Evolutionary conservation across 2,329 filamentous ascomycete genomes (phyloP), one percentile per base, ranked within the genome.

Genomic region (Fusarium verticillioides): DNA sequence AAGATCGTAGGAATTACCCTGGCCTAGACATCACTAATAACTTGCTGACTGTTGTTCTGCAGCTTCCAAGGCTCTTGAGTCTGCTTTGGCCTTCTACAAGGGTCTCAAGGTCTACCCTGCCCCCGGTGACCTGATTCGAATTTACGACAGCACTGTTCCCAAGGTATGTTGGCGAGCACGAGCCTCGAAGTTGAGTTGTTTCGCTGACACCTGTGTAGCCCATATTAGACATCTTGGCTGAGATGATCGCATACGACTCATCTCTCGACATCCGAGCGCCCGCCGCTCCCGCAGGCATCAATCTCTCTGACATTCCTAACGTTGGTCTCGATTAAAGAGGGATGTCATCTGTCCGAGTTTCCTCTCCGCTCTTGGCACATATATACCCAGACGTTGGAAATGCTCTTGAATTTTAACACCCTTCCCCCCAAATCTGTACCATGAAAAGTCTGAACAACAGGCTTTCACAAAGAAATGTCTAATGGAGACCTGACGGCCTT

Each of bases 91-190:
- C 83, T 99, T 99, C 86, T 99, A 98, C 90, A 97, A 95, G 88
- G 96, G 95, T 49, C 90, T 99, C 76, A 99, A 99, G 89, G 96
- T 98, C 78, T 99, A 99, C 85, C 96, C 96, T 59, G 93, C 94
- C 79, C 96, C 96, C 18, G 90, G 92, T 78, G 96, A 98, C 81
- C 87, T 99, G 78, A 98, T 99, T 82, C 90, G 90, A 79, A 97
- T 99, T 83, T 99, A 99, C 85, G 96, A 99, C 84, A 97, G 97
- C 90, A 98, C 96, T 37, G 95, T 98, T 50, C 93, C 96, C 78
- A 98, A 98, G 93, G 95, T 94, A 78, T 70, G 79, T 49, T 32
- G 32, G 34, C 50, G 40, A 40, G 5, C 7, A 13, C 12, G 36
- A 42, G 42, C 44, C n/a, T 37, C 21, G 11, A 9, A n/a, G 16